These are phyloP conservation scores for Aspergillus quadrilineatus DNA, from an alignment of 2,329 filamentous ascomycete genomes.

Conservation along the genomic window DNA sequence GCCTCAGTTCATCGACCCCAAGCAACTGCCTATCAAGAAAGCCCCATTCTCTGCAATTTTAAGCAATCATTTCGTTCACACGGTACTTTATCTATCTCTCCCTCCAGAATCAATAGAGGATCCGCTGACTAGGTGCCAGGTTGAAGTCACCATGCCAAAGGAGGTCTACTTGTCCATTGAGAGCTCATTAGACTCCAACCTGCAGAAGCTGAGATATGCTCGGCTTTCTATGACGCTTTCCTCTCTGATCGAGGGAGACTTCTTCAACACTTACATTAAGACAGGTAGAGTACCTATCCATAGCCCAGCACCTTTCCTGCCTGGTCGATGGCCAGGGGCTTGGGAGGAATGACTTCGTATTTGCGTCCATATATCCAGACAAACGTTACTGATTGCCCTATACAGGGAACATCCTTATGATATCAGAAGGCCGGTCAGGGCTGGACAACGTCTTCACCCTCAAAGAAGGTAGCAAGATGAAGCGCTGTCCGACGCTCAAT, in stretches of 20 bases:
- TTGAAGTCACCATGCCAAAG: constrained; percentile 69
- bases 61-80: constrained; percentile 66
- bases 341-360: not conserved
- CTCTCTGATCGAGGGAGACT: constrained; percentile 69
- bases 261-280: constrained; percentile 85
- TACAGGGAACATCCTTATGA: constrained; percentile 76
- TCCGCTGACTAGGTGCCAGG: constrained; percentile 23
- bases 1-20: constrained; percentile 65
- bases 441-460: constrained; percentile 73
- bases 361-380: not conserved
- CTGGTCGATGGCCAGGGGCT: not conserved
- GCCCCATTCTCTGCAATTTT: constrained; percentile 73
- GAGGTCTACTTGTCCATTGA: constrained; percentile 58
- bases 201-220: constrained; percentile 55
- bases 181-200: constrained; percentile 50
- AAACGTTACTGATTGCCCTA: not conserved
- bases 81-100: constrained; percentile 45
- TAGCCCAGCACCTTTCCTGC: not conserved
- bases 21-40: constrained; percentile 68
- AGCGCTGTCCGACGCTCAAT: not conserved
- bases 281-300: constrained; percentile 52
- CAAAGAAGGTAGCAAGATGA: constrained; percentile 58
- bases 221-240: constrained; percentile 70
- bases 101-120: too few relatives aligned
- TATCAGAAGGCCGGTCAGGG: constrained; percentile 72